Base-by-base conservation (phyloP, 2,329 filamentous ascomycete genomes). In the Scleromitrula shiraiana region DNA sequence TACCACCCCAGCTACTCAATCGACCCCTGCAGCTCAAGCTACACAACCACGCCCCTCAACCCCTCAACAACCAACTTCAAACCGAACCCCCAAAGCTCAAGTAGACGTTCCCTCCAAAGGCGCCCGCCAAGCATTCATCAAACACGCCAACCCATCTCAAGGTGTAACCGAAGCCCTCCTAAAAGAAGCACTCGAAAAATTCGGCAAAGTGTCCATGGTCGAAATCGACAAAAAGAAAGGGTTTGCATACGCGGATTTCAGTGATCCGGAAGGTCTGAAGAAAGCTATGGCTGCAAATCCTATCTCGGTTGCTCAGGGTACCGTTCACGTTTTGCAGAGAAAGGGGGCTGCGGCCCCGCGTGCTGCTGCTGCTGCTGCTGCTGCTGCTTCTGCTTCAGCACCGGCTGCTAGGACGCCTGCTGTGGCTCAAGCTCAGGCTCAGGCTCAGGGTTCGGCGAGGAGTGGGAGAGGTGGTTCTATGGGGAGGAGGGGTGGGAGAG, bases 191-290 rank as follows among this genome's bases (percentile, higher is more conserved):
- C 80, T 97, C 62, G 75, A 82, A 37, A 67, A 70, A 0, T 95
- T 88, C 58, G 91, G 91, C 2, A 66, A 77, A 1, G 78, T 96
- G 38, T 78, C 78, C 0, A 84, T 80, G 55, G 87, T 95, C 15
- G 91, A 96, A 59, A 91, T 97, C 46, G 91, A 97, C 64, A 90
- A 89, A 65, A 85, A 90, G 60, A 96, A 96, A 65, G 89, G 89
- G 0, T 95, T 95, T 60, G 91, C 89, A 2, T 95, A 96, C 63
- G 83, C 95, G 32, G 87, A 95, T 54, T 97, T 96, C 68, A 76
- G 78, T 8, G 82, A 88, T 19, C 75, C 83, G 1, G 80, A 82
- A 7, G 75, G 77, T 8, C 72, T 97, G 22, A 78, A 78, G 58
- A 88, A 86, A 60, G 91, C 91, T 5, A 81, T 95, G 61, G 76